Evolutionary conservation across 164 flowering plant species (phyloP).

Genomic region (Magnolia sinica): DNA sequence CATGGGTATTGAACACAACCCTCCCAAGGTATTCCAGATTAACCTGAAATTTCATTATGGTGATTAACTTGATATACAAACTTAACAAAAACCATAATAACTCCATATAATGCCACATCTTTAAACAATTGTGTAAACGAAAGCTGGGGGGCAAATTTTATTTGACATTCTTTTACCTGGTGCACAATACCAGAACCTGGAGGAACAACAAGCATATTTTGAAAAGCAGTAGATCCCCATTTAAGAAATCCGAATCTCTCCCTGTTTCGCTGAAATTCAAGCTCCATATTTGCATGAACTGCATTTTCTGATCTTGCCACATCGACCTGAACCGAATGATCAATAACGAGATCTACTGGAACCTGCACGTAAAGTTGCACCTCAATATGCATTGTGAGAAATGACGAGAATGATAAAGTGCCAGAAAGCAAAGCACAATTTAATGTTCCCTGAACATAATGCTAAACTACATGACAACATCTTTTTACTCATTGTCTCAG

Average conservation of each 20-base stretch:
- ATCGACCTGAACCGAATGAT: slow-evolving; percentile 87
- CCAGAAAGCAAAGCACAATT: background rate
- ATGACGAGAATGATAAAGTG: background rate
- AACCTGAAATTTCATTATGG: slow-evolving; percentile 48
- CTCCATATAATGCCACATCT: background rate
- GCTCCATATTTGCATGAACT: slow-evolving; percentile 73
- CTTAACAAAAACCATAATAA: background rate
- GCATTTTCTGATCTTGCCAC: slow-evolving; percentile 80
- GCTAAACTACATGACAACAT: background rate
- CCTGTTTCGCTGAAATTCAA: slow-evolving; percentile 69
- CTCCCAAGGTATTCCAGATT: slow-evolving; percentile 91
- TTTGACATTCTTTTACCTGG: slow-evolving; percentile 44
- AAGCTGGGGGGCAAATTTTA: background rate
- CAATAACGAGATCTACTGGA: slow-evolving; percentile 91
- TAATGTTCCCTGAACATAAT: background rate
- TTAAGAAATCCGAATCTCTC: slow-evolving; percentile 87
- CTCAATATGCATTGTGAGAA: background rate
- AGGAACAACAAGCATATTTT: slow-evolving; percentile 88
- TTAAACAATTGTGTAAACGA: background rate
- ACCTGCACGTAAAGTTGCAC: slow-evolving; percentile 41
- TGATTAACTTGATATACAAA: background rate
- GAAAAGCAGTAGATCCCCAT: slow-evolving; percentile 83
- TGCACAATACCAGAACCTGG: slow-evolving; percentile 94
- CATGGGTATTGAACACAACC: slow-evolving; percentile 82
- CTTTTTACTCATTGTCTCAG: background rate